A percentile compares a stretch with the other conserved stretches of the same genome.
These are phyloP conservation scores for Nemophila menziesii DNA, from an alignment of 257 asterid species.

Conservation along the genomic window DNA sequence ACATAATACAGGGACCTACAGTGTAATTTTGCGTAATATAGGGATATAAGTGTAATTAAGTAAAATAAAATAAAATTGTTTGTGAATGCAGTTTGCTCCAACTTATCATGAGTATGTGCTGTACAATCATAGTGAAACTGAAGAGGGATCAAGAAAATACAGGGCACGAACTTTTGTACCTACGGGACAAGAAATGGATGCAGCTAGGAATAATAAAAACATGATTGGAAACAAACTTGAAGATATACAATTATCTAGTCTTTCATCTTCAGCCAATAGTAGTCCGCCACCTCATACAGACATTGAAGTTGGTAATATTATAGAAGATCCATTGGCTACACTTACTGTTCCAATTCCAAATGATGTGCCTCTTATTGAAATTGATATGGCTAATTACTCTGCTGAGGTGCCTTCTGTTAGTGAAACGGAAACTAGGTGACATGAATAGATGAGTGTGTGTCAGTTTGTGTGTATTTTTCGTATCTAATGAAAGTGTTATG, in stretches of 20 bases:
- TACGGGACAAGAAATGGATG: constrained; percentile 79
- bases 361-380: constrained; percentile 51
- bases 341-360: constrained; percentile 36
- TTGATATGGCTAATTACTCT: constrained; percentile 48
- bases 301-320: constrained; percentile 23
- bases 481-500: background rate
- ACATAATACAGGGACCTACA: no score
- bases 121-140: constrained; percentile 65
- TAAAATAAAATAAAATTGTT: no score
- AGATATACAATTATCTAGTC: constrained; percentile 34
- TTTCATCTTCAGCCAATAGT: constrained; percentile 32
- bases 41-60: no score
- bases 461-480: background rate
- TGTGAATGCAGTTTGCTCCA: constrained; percentile 55
- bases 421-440: constrained; percentile 33
- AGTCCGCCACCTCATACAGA: constrained; percentile 18
- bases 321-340: constrained; percentile 35
- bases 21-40: no score
- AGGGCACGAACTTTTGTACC: constrained; percentile 87
- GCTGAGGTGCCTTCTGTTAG: constrained; percentile 30
- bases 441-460: background rate
- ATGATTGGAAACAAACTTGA: constrained; percentile 38
- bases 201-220: constrained; percentile 52
- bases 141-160: constrained; percentile 57
- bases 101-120: constrained; percentile 79